Conservation (phyloP, 768 basidiomycete genomes). For the Lentinus tigrinus region DNA sequence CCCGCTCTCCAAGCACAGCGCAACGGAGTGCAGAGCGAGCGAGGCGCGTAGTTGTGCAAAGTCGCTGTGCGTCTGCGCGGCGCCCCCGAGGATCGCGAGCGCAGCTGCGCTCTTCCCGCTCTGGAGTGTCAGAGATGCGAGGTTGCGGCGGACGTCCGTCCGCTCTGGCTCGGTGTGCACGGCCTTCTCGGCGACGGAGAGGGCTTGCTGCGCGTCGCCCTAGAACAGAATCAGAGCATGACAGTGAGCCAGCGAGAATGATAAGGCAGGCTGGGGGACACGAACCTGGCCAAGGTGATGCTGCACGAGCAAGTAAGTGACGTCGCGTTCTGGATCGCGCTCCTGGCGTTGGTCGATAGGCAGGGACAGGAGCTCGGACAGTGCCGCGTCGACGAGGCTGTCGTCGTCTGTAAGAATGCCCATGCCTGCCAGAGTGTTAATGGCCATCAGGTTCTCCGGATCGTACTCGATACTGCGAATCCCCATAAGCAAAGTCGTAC, state of each 20-base stretch:
- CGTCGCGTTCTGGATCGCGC: conserved; percentile 69
- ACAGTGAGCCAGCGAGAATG: neutral
- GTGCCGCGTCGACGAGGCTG: conserved; percentile 78
- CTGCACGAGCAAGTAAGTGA: conserved; percentile 68
- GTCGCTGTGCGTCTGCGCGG: conserved; percentile 25
- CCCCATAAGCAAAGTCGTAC: neutral
- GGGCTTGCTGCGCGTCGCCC: conserved; percentile 50
- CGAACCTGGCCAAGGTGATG: conserved; percentile 73
- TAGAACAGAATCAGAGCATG: conserved; percentile 28
- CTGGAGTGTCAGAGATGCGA: conserved; percentile 58
- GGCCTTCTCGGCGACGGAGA: conserved; percentile 54
- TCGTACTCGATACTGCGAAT: conserved; percentile 67
- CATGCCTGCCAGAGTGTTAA: conserved; percentile 87
- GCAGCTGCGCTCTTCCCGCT: conserved; percentile 41
- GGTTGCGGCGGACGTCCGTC: conserved; percentile 45
- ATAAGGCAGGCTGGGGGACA: conserved; percentile 4
- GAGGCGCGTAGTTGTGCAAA: conserved; percentile 39
- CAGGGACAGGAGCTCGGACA: conserved; percentile 75
- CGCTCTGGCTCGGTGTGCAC: conserved; percentile 56
- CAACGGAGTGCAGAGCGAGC: conserved; percentile 51
- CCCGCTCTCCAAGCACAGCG: conserved; percentile 4
- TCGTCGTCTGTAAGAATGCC: conserved; percentile 80
- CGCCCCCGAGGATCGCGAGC: conserved; percentile 42
- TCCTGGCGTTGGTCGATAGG: conserved; percentile 61
- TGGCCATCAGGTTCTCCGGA: conserved; percentile 75